A percentile compares a stretch with the other conserved stretches of the same genome.
Conservation (phyloP, 305 asterid genomes). For the Fraxinus sp. region DNA sequence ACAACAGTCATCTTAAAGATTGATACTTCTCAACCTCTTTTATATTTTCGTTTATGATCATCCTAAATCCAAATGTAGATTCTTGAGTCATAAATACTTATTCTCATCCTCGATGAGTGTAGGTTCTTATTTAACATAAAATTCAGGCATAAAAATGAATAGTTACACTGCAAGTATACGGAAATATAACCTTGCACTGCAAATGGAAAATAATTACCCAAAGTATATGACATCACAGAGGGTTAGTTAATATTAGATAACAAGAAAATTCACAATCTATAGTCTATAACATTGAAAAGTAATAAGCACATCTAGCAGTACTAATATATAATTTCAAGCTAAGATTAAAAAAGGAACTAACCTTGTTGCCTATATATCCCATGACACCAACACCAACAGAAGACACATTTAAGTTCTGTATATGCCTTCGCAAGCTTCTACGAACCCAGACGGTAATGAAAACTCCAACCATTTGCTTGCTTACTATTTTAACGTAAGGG, state of each 20-base stretch:
- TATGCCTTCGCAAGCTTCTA: conserved; percentile 74
- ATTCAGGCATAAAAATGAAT: neutral
- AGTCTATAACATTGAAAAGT: neutral
- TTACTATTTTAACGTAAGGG: conserved; percentile 72
- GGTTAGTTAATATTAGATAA: neutral
- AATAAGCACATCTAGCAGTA: neutral
- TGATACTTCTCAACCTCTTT: neutral
- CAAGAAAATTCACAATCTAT: neutral
- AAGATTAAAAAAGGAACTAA: conserved; percentile 36
- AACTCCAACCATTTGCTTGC: conserved; percentile 98
- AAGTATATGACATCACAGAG: neutral
- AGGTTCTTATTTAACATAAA: neutral
- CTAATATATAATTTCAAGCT: neutral
- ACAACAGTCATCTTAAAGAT: neutral
- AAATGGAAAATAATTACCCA: neutral
- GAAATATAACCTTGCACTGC: neutral
- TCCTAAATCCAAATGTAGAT: neutral
- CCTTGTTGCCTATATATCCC: conserved; percentile 99
- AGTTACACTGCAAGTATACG: neutral
- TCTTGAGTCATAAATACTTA: neutral
- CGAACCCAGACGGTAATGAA: conserved; percentile 87
- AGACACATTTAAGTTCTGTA: conserved; percentile 78
- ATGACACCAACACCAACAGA: conserved; percentile 95
- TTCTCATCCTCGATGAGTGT: neutral
- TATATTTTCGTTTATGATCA: neutral